These are phyloP conservation scores for Dittrichia graveolens DNA, from an alignment of 129 eudicot species.

Conservation along the genomic window DNA sequence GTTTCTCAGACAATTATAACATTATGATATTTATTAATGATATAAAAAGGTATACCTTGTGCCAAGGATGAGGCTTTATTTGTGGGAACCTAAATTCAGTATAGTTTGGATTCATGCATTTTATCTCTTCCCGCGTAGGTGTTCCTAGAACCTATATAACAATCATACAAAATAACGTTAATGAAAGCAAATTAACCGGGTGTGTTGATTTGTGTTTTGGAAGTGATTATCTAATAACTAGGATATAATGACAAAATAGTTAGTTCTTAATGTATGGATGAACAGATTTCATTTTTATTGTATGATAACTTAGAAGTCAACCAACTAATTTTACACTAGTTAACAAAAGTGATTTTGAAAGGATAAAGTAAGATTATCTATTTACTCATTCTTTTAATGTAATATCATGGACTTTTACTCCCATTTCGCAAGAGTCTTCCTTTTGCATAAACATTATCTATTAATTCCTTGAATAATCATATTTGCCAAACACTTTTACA, in stretches of 20 bases:
- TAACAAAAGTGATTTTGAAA: no score
- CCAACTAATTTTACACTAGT: no score
- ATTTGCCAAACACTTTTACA: neutral
- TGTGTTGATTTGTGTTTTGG: neutral
- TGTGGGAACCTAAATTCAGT: slow-evolving; percentile 94
- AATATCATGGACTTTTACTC: no score
- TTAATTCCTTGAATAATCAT: neutral
- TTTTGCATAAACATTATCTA: neutral
- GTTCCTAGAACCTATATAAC: slow-evolving; percentile 86
- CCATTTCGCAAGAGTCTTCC: no score
- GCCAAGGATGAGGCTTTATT: slow-evolving; percentile 99
- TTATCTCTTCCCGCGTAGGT: slow-evolving; percentile 96
- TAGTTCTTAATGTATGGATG: no score
- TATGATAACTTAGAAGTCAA: no score
- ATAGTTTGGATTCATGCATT: slow-evolving; percentile 96
- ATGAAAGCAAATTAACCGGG: neutral
- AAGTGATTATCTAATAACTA: neutral
- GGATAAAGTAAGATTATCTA: no score
- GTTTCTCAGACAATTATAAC: neutral
- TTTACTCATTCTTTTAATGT: no score
- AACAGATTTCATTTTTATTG: no score
- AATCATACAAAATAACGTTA: slow-evolving; percentile 8
- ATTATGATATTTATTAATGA: neutral
- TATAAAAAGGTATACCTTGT: slow-evolving; percentile 57
- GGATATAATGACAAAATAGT: no score